These are phyloP conservation scores for Diplodia intermedia DNA, from an alignment of 2,329 filamentous ascomycete genomes.

Conservation along the genomic window DNA sequence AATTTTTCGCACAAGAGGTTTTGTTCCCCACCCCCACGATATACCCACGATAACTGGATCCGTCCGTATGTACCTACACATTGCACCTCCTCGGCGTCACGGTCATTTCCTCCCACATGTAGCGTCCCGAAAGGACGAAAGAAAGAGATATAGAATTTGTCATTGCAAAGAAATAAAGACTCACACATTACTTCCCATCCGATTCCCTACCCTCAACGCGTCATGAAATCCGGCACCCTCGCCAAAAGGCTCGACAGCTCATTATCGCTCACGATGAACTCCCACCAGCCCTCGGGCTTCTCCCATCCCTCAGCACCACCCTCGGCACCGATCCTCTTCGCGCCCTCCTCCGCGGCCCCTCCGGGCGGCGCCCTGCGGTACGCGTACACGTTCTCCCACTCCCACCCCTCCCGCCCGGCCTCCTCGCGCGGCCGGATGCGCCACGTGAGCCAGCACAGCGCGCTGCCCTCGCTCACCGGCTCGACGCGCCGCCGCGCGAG, in stretches of 20 bases:
- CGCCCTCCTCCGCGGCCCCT: neutral
- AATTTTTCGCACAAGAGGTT: neutral
- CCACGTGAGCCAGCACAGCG: slow-evolving; percentile 19
- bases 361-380: neutral
- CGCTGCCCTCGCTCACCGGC: slow-evolving; percentile 3
- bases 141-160: neutral
- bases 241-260: slow-evolving; percentile 8
- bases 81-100: neutral
- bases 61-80: neutral
- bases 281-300: slow-evolving; percentile 21
- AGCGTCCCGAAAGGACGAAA: neutral
- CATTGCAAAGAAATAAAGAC: too few species aligned
- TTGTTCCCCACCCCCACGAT: neutral
- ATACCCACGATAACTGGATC: slow-evolving; percentile 14
- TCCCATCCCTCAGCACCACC: slow-evolving; percentile 1
- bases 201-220: neutral
- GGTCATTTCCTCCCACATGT: neutral
- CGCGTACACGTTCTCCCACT: slow-evolving; percentile 21
- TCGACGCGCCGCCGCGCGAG: neutral
- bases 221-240: slow-evolving; percentile 12
- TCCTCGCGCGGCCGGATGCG: neutral
- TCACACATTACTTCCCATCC: too few species aligned
- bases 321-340: neutral
- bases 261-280: slow-evolving; percentile 16
- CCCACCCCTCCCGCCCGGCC: neutral